A percentile compares a stretch with the other conserved stretches of the same genome.
Evolutionary conservation across 495 filamentous ascomycete species (phyloP).

Genomic region (Daldinia concentrica): DNA sequence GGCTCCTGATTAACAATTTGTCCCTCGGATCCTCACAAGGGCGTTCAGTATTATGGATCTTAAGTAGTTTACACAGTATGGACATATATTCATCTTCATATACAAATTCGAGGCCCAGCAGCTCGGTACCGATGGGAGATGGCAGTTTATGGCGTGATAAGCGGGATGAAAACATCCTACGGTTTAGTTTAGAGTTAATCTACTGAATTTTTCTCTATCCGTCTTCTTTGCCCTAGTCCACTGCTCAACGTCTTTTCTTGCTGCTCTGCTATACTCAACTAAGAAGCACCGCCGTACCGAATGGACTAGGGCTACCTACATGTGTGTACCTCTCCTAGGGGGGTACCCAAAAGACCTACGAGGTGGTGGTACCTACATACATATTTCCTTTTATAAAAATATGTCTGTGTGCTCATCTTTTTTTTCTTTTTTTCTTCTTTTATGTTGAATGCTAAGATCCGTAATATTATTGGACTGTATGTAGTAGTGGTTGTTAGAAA

Average conservation of each 20-base stretch:
- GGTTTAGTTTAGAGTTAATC: conserved; percentile 14
- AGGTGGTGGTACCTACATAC: not conserved
- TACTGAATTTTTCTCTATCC: conserved; percentile 1
- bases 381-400: not conserved
- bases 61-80: conserved; percentile 32
- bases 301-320: not conserved
- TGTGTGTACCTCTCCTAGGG: not conserved
- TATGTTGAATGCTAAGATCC: conserved; percentile 1
- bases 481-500: conserved; percentile 26
- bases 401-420: not conserved
- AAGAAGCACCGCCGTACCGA: conserved; percentile 10
- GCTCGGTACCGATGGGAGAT: conserved; percentile 43
- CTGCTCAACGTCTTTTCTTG: not conserved
- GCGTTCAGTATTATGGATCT: conserved; percentile 12
- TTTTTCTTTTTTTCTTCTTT: not conserved
- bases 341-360: not conserved
- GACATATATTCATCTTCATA: conserved; percentile 10
- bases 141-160: conserved; percentile 41
- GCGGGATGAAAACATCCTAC: conserved; percentile 30
- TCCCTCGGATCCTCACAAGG: conserved; percentile 14
- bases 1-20: conserved; percentile 7
- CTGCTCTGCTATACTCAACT: conserved; percentile 4
- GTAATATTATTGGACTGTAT: conserved; percentile 29
- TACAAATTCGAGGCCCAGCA: conserved; percentile 25
- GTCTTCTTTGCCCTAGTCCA: conserved; percentile 3